Conservation (phyloP, 75 land plant genomes). For the Picea sitchensis region DNA sequence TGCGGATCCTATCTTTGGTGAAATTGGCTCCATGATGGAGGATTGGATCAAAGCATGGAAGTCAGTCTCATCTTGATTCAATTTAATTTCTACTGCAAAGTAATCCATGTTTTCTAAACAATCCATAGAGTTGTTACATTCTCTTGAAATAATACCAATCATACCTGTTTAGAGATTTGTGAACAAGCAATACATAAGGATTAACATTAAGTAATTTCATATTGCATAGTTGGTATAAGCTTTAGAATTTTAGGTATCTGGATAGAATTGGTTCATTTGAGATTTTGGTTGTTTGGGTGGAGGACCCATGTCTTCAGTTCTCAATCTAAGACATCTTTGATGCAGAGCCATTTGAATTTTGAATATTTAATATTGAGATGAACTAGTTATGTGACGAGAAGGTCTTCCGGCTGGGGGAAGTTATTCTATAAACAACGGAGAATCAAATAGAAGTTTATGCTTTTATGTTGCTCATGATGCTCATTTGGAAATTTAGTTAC, state of each 20-base stretch:
- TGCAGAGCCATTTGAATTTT: neutral
- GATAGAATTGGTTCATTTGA: neutral
- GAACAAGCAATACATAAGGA: neutral
- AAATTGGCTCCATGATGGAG: constrained; percentile 65
- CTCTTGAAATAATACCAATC: neutral
- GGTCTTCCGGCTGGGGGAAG: neutral
- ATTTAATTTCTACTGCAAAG: neutral
- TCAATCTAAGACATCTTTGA: neutral
- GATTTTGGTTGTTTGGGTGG: constrained; percentile 1
- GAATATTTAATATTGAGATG: neutral
- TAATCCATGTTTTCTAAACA: no score
- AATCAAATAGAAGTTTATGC: neutral
- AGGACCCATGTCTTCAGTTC: neutral
- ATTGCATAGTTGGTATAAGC: neutral
- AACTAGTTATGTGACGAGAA: neutral
- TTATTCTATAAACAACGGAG: neutral
- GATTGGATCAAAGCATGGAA: constrained; percentile 80
- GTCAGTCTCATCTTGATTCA: constrained; percentile 1
- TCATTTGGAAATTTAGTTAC: neutral
- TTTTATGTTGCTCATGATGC: neutral
- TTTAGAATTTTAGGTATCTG: neutral
- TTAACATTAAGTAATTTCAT: neutral
- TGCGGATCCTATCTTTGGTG: constrained; percentile 48
- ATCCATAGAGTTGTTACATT: neutral
- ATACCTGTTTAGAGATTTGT: neutral